phyloP scores from a whole-genome alignment of 2,329 filamentous ascomycete species.

The Diaporthe sp. region DNA sequence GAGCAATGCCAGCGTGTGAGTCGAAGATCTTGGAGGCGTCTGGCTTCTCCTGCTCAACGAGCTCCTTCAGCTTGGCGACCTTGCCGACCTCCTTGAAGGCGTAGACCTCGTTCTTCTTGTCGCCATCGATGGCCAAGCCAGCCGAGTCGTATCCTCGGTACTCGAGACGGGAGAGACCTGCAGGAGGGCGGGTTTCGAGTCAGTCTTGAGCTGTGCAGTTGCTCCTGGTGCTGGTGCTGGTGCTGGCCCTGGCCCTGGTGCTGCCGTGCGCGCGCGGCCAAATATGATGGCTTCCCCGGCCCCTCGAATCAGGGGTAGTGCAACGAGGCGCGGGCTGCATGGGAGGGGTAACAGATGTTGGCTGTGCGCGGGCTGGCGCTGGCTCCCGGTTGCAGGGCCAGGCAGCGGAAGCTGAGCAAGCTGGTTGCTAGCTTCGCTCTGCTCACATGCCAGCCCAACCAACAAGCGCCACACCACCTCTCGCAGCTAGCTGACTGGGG shows the following conservation, averaged over 20 bases:
- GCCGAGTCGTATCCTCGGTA: conserved; percentile 99
- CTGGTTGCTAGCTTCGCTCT: conserved; percentile 23
- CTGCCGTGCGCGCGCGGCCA: background rate
- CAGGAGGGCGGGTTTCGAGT: conserved; percentile 32
- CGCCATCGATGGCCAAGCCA: conserved; percentile 92
- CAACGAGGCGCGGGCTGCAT: background rate
- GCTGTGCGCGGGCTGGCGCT: conserved; percentile 1
- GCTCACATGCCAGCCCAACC: conserved; percentile 15
- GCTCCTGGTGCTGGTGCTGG: background rate
- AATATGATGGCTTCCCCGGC: background rate
- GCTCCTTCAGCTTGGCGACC: conserved; percentile 94
- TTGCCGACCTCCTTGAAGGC: conserved; percentile 99
- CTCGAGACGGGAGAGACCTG: conserved; percentile 93
- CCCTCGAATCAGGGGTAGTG: conserved; percentile 16
- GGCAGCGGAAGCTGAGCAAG: conserved; percentile 19
- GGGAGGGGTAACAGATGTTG: background rate
- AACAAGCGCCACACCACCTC: conserved; percentile 10
- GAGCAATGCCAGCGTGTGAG: conserved; percentile 97
- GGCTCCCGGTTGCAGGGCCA: background rate
- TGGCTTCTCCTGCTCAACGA: conserved; percentile 85
- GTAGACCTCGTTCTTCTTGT: conserved; percentile 98
- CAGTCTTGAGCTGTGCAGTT: conserved; percentile 40
- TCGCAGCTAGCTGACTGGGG: conserved; percentile 28
- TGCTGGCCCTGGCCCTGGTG: background rate
- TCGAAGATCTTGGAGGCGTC: conserved; percentile 95